These are phyloP conservation scores for Wickerhamomyces chaumierensis DNA, from an alignment of 805 yeast species.

Conservation along the genomic window DNA sequence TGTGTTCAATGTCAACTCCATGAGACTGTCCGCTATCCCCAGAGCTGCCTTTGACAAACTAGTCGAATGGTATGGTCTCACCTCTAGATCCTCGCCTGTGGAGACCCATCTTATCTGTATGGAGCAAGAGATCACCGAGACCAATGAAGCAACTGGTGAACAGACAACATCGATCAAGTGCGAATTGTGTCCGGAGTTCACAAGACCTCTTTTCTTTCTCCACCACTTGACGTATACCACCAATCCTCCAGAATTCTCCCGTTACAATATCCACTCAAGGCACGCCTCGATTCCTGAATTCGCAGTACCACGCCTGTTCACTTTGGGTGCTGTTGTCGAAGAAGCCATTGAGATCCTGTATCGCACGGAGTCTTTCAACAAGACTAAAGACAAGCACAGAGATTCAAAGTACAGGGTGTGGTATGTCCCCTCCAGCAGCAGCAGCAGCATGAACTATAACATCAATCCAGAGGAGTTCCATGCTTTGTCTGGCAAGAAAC, in stretches of 20 bases:
- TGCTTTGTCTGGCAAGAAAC: constrained; percentile 12
- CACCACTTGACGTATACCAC: constrained; percentile 20
- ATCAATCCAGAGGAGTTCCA: constrained; percentile 21
- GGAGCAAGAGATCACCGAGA: neutral
- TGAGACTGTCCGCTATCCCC: constrained; percentile 27
- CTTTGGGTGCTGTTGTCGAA: constrained; percentile 11
- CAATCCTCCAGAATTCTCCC: neutral
- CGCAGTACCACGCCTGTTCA: constrained; percentile 23
- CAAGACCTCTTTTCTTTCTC: constrained; percentile 24
- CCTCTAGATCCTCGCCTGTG: constrained; percentile 26
- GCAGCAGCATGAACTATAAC: too few relatives aligned
- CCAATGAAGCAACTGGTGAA: neutral
- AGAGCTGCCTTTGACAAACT: constrained; percentile 34
- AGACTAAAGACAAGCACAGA: neutral
- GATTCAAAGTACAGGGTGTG: constrained; percentile 13
- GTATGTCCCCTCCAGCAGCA: constrained; percentile 11
- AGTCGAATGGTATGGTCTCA: constrained; percentile 43
- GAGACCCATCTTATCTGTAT: constrained; percentile 24
- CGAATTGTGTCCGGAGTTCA: constrained; percentile 21
- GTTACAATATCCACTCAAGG: constrained; percentile 5
- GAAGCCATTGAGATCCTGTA: constrained; percentile 8
- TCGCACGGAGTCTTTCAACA: constrained; percentile 6
- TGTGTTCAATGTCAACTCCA: constrained; percentile 22
- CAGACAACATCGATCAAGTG: constrained; percentile 8
- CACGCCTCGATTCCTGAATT: constrained; percentile 18